Base-by-base conservation (phyloP, 192 early-diverging fungal species). In the Coemansia sp. region DNA sequence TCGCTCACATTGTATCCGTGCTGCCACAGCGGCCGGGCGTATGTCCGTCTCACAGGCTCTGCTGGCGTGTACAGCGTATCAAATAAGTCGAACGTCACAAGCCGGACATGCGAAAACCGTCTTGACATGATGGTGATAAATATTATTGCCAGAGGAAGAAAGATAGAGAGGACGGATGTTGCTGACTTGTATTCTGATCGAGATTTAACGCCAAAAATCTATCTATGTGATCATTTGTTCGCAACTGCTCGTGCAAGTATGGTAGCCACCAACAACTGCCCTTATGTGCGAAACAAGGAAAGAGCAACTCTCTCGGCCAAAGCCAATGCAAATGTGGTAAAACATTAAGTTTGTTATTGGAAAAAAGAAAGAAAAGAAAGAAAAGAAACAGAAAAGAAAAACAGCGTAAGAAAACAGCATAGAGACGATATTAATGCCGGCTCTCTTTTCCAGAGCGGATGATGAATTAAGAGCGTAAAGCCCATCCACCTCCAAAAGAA, bases 31-130 rank as follows among this genome's bases (percentile, higher is more conserved):
- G 79, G 74, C 42, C 59, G 68, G 0, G 71, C 62, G 32, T 82
- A 82, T 13, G 71, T 71, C 36, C 42, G 56, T n/a, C 66, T 51
- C 2, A 82, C 47, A 4, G 74, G 60, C 37, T 74, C 55, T 26
- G 73, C 67, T 26, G 88, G 88, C 48, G 72, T 84, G 64, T 86
- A 90, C 19, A 88, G 66, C 2, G 88, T 90, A 41, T 88, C 78
- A 49, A 82, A 90, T 41, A 87, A 83, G 61, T 90, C 88, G 58
- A 90, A 90, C 18, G 88, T 90, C 22, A 90, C 80, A n/a, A 90
- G 65, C 37, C 74, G 72, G 43, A 85, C 73, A 41, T 83, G 69
- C 1, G 62, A 41, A 10, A 82, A 59, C 11, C 66, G 61, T 21
- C 63, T 67, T 16, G 65, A 49, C 65, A 65, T 66, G 26, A 3